A percentile compares a stretch with the other conserved stretches of the same genome.
These are phyloP conservation scores for Quercus suber DNA, from an alignment of 306 rosid genomes.

Conservation along the genomic window DNA sequence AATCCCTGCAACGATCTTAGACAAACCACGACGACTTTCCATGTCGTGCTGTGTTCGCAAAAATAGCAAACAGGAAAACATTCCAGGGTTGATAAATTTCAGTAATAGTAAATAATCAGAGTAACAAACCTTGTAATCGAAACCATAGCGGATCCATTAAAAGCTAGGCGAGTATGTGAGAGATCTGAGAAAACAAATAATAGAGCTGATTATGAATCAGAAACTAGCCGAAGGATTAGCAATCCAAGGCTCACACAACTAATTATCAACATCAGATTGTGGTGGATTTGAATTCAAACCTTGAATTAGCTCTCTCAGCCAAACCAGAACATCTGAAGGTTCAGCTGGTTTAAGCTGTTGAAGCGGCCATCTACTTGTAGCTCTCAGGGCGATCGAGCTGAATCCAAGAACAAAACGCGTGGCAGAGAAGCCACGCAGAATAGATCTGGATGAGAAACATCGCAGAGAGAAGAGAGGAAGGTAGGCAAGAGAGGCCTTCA, in stretches of 20 bases:
- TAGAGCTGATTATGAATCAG: neutral
- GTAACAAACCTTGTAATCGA: neutral
- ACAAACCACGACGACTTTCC: neutral
- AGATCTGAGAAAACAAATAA: neutral
- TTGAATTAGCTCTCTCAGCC: neutral
- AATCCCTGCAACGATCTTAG: neutral
- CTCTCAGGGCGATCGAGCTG: slow-evolving; percentile 19
- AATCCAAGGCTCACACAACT: neutral
- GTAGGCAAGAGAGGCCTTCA: neutral
- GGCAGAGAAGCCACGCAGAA: neutral
- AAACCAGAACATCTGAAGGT: neutral
- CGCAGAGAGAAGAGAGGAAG: no score
- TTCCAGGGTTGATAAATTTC: no score
- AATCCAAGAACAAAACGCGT: neutral
- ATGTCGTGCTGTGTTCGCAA: no score
- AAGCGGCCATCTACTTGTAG: slow-evolving; percentile 17
- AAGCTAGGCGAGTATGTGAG: neutral
- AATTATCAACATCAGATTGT: neutral
- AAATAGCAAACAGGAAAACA: no score
- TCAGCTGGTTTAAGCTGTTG: neutral
- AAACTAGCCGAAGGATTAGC: neutral
- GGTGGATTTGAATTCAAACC: neutral
- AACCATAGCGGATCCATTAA: neutral
- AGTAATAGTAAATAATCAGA: neutral
- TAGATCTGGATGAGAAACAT: neutral